Base-by-base conservation (phyloP, 805 yeast genomes). In the Brettanomyces sp. region DNA sequence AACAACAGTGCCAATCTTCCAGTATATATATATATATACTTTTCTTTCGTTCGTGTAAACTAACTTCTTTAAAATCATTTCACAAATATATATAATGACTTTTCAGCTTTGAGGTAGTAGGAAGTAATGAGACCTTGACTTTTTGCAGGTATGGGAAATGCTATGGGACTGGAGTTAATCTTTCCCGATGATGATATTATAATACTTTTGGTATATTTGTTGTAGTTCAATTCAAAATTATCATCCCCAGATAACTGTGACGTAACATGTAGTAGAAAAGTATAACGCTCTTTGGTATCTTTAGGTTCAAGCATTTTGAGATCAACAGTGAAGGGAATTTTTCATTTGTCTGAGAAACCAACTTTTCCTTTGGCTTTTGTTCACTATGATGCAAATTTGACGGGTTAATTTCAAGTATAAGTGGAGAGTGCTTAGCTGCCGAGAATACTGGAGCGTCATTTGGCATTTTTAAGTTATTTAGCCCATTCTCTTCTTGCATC, bases 361-460 rank as follows among this genome's bases (percentile, higher is more conserved):
- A 22, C 14, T 22, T n/a, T 18, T 11, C 23, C 11, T 12, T 14
- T 21, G 36, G 14, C 11, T 36, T 12, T 12, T 25, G 38, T 18
- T 22, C 3, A 13, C 13, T 30, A 18, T 18, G 18, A 18, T 18
- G 18, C 22, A 23, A 28, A 22, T 22, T 43, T 52, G 65, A 62
- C 6, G 59, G 69, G 21, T 63, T 66, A 12, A 81, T 69, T 49
- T 80, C 87, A 56, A 79, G 72, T 38, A 82, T 80, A 46, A 80
- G 54, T 6, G 78, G 79, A 45, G 32, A 28, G 7, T 2, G 11
- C 32, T 63, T 71, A 28, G 34, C 14, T 8, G 13, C 44, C 36
- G 37, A 3, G 2, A 18, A 11, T 8, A n/a, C 7, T 7, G 23
- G 11, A 28, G 37, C 1, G 32, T 9, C 32, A 42, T 12, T 25